Evolutionary conservation across 495 filamentous ascomycete genomes (phyloP).

Genomic region (Lasiosphaeriaceae sp.): DNA sequence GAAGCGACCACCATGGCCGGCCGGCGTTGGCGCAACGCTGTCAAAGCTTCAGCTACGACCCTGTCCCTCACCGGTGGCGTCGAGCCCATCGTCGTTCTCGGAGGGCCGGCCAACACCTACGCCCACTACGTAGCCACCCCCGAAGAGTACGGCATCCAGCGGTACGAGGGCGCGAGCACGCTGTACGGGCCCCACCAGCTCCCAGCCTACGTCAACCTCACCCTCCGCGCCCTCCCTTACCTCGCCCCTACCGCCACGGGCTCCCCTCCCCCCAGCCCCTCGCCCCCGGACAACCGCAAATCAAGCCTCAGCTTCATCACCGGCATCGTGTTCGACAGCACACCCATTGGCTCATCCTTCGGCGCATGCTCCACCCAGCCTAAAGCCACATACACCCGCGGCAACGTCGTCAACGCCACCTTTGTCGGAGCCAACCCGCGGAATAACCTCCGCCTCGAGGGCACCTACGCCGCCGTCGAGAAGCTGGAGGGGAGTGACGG

Average conservation of each 20-base stretch:
- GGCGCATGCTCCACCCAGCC: constrained; percentile 64
- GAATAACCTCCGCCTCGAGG: constrained; percentile 79
- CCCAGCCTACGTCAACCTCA: constrained; percentile 83
- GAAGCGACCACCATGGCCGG: constrained; percentile 96
- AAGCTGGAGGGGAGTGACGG: constrained; percentile 35
- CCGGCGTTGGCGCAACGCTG: constrained; percentile 77
- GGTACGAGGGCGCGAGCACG: constrained; percentile 95
- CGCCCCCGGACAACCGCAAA: constrained; percentile 75
- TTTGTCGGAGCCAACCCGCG: constrained; percentile 91
- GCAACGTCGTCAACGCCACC: constrained; percentile 59
- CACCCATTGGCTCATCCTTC: constrained; percentile 64
- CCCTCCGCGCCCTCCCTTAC: constrained; percentile 64
- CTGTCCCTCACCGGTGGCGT: constrained; percentile 22
- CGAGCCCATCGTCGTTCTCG: constrained; percentile 61
- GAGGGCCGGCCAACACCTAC: constrained; percentile 90
- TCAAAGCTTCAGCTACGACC: constrained; percentile 49
- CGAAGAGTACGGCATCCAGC: constrained; percentile 85
- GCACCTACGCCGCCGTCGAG: constrained; percentile 80
- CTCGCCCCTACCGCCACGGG: constrained; percentile 50
- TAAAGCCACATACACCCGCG: constrained; percentile 50
- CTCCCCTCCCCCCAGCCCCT: constrained; percentile 55
- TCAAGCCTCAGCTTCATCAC: constrained; percentile 74
- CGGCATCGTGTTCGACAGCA: constrained; percentile 69
- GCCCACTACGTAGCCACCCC: constrained; percentile 88
- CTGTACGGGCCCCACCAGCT: constrained; percentile 81